These are phyloP conservation scores for Phymatotrichopsis omnivora DNA, from an alignment of 2,329 filamentous ascomycete species.

Conservation along the genomic window DNA sequence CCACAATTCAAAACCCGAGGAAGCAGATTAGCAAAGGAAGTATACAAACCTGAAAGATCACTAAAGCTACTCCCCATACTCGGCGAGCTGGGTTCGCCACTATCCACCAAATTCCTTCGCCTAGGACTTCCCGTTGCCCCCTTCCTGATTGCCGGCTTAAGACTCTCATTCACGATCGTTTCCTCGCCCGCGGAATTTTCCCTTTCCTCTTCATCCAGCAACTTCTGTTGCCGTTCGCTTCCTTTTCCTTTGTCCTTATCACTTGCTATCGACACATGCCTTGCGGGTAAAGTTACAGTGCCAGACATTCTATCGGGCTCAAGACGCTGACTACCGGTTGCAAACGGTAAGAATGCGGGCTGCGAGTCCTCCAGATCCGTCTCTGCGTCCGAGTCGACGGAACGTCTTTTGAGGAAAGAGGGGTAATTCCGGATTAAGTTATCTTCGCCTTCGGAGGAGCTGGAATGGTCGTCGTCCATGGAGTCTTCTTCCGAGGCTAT, in stretches of 20 bases:
- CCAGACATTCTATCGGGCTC: constrained; percentile 19
- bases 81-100: constrained; percentile 59
- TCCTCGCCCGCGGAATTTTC: neutral
- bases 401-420: constrained; percentile 16
- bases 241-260: constrained; percentile 16
- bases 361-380: constrained; percentile 25
- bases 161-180: neutral
- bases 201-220: constrained; percentile 1
- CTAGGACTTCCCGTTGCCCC: constrained; percentile 16
- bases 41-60: constrained; percentile 59
- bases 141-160: neutral
- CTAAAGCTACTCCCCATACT: constrained; percentile 82
- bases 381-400: constrained; percentile 23
- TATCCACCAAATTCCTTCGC: constrained; percentile 14
- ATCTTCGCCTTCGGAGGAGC: constrained; percentile 15
- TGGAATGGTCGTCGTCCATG: constrained; percentile 17
- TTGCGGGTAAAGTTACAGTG: constrained; percentile 15
- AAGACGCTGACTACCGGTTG: constrained; percentile 8
- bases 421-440: constrained; percentile 16
- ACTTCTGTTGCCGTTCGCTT: neutral
- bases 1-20: neutral
- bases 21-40: neutral
- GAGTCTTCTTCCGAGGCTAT: constrained; percentile 14
- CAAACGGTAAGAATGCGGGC: constrained; percentile 28
- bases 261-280: constrained; percentile 4